These are phyloP conservation scores for Friedmanniomyces simplex DNA, from an alignment of 495 filamentous ascomycete species.

Conservation along the genomic window DNA sequence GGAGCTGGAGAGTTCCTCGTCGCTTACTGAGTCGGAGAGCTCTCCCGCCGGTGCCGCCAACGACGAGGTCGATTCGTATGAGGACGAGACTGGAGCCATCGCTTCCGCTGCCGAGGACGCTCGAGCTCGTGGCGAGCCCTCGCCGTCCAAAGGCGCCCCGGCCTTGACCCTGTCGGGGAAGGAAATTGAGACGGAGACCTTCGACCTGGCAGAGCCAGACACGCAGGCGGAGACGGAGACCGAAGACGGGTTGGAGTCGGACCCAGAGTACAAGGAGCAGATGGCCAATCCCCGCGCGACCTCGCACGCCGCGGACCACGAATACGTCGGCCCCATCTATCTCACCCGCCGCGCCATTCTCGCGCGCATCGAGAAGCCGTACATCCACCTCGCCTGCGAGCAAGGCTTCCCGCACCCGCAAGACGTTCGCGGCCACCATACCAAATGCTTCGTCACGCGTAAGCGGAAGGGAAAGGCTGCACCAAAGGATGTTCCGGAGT, in stretches of 20 bases:
- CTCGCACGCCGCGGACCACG: not conserved
- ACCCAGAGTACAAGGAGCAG: not conserved
- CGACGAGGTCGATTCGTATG: not conserved
- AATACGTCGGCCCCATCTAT: not conserved
- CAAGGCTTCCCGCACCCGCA: conserved; percentile 1
- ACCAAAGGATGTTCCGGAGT: not conserved
- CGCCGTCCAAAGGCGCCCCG: too few relatives aligned
- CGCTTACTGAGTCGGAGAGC: not conserved
- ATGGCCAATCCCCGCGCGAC: not conserved
- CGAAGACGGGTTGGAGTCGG: not conserved
- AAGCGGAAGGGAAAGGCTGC: not conserved
- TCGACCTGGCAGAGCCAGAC: too few relatives aligned
- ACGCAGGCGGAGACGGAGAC: too few relatives aligned
- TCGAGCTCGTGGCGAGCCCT: too few relatives aligned
- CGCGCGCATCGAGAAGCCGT: not conserved
- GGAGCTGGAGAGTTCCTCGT: not conserved
- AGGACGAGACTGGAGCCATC: not conserved
- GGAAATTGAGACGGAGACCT: too few relatives aligned
- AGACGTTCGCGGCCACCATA: not conserved
- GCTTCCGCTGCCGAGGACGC: too few relatives aligned
- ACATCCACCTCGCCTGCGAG: not conserved
- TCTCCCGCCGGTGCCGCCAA: not conserved
- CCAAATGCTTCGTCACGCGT: not conserved
- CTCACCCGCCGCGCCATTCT: conserved; percentile 2
- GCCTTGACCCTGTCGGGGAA: too few relatives aligned